Evolutionary conservation across 2,329 filamentous ascomycete genomes (phyloP).

Genomic region (Diaporthe sp.): DNA sequence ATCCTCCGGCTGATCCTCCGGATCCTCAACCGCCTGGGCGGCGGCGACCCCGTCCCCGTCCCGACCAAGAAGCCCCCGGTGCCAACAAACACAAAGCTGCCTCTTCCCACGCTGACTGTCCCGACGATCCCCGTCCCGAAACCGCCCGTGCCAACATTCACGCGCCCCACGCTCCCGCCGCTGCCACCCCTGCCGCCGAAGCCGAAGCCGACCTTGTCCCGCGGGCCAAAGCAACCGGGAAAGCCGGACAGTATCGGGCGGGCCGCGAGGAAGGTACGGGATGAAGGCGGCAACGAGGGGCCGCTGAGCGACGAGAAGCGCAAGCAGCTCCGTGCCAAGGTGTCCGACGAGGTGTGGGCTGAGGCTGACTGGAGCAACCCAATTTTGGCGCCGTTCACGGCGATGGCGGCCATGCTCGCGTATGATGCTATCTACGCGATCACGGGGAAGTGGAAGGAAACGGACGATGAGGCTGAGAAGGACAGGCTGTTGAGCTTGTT

Average conservation of each 20-base stretch:
- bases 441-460: conserved; percentile 4
- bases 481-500: background rate
- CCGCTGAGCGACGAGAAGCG: background rate
- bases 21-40: conserved; percentile 10
- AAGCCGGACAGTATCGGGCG: too few relatives aligned
- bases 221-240: background rate
- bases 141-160: too few relatives aligned
- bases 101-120: background rate
- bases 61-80: background rate
- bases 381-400: background rate
- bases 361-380: conserved; percentile 17
- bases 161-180: background rate
- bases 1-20: conserved; percentile 5
- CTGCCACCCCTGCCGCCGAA: background rate
- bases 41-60: background rate
- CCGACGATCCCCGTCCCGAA: background rate
- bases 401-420: conserved; percentile 7
- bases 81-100: background rate
- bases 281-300: background rate
- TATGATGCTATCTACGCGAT: conserved; percentile 13
- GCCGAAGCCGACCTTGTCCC: background rate
- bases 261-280: background rate
- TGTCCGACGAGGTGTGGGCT: conserved; percentile 3
- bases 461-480: background rate
- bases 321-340: background rate